phyloP scores from a whole-genome alignment of 164 flowering plant species.

The Annona squamosa region DNA sequence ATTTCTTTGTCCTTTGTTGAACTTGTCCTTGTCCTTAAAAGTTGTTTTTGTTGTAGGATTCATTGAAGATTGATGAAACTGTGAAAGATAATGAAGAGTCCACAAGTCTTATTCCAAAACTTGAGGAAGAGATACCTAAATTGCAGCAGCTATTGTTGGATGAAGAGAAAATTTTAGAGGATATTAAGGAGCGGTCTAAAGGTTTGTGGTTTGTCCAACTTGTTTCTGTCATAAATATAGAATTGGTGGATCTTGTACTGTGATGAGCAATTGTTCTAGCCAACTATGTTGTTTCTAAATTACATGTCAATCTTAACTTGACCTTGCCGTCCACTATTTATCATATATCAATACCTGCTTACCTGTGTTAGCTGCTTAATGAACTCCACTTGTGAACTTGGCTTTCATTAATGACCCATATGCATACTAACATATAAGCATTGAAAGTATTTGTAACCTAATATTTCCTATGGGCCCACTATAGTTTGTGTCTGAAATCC shows the following conservation, averaged over 20 bases:
- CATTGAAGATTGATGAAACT: slow-evolving; percentile 48
- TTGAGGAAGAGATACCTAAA: slow-evolving; percentile 66
- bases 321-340: too few relatives aligned
- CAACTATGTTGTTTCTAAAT: too few relatives aligned
- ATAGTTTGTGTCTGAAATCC: too few relatives aligned
- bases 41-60: slow-evolving; percentile 46
- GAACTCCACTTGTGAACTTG: too few relatives aligned
- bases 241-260: not conserved
- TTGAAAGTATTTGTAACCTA: too few relatives aligned
- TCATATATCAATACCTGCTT: too few relatives aligned
- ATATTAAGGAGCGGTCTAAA: slow-evolving; percentile 71
- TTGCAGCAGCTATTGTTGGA: slow-evolving; percentile 46
- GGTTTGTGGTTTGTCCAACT: slow-evolving; percentile 29
- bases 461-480: too few relatives aligned
- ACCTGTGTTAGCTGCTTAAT: too few relatives aligned
- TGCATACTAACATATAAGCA: too few relatives aligned
- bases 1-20: not conserved
- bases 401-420: too few relatives aligned
- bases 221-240: not conserved
- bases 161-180: slow-evolving; percentile 70
- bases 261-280: not conserved
- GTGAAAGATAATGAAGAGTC: slow-evolving; percentile 56
- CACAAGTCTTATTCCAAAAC: slow-evolving; percentile 55
- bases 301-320: too few relatives aligned
- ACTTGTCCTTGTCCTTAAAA: not conserved